A percentile compares a stretch with the other conserved stretches of the same genome.
phyloP scores from a whole-genome alignment of 495 filamentous ascomycete genomes.

The Aspergillus indologenus region DNA sequence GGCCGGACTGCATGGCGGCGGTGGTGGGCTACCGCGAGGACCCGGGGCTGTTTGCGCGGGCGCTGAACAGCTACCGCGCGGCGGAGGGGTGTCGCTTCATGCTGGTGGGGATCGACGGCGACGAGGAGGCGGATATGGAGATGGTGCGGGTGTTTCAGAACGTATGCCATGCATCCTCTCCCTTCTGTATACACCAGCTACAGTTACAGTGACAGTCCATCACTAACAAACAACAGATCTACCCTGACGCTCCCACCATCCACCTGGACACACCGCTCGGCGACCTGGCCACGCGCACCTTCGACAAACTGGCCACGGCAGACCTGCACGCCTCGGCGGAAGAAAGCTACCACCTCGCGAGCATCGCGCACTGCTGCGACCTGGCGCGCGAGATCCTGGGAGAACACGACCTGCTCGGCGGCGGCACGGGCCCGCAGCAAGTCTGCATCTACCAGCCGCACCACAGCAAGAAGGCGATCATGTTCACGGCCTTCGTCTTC shows the following conservation, averaged over 20 bases:
- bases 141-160: conserved; percentile 31
- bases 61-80: conserved; percentile 30
- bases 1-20: conserved; percentile 26
- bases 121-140: conserved; percentile 29
- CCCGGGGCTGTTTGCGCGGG: conserved; percentile 26
- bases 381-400: conserved; percentile 24
- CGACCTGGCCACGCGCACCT: conserved; percentile 30
- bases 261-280: conserved; percentile 31
- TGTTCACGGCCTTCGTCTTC: conserved; percentile 37
- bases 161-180: not conserved
- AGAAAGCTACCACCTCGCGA: conserved; percentile 19
- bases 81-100: conserved; percentile 27
- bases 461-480: conserved; percentile 33
- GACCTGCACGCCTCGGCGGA: conserved; percentile 20
- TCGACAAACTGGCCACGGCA: conserved; percentile 19
- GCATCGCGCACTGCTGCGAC: conserved; percentile 27
- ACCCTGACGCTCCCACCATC: conserved; percentile 24
- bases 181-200: too few relatives aligned
- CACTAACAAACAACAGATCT: conserved; percentile 15
- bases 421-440: conserved; percentile 10
- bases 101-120: conserved; percentile 32
- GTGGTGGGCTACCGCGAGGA: conserved; percentile 38
- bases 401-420: conserved; percentile 21
- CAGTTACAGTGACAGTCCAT: too few relatives aligned
- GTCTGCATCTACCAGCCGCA: conserved; percentile 34